Evolutionary conservation across 495 filamentous ascomycete genomes (phyloP).

Genomic region (Lepraria neglecta): DNA sequence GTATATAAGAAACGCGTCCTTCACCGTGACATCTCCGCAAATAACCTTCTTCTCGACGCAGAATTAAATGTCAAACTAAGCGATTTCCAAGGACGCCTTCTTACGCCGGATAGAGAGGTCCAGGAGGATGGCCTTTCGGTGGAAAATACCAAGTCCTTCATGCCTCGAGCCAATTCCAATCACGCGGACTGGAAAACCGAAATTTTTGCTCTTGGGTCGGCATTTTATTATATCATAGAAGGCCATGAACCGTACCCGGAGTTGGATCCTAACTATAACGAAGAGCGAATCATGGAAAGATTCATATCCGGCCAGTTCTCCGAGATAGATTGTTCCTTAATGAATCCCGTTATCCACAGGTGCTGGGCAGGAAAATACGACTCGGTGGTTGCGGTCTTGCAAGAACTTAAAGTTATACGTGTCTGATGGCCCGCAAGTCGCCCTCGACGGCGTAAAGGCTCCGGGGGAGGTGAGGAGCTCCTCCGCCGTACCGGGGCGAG

Average conservation of each 20-base stretch:
- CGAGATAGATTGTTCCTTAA: background rate
- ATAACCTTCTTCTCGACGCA: slow-evolving; percentile 21
- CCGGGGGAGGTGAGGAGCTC: no score
- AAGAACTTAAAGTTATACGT: background rate
- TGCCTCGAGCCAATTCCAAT: slow-evolving; percentile 21
- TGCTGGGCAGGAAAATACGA: slow-evolving; percentile 4
- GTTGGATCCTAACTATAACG: slow-evolving; percentile 11
- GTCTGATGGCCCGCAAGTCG: background rate
- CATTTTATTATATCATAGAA: slow-evolving; percentile 21
- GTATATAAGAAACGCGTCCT: slow-evolving; percentile 17
- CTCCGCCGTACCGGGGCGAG: no score
- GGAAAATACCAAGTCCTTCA: slow-evolving; percentile 22
- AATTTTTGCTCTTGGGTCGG: slow-evolving; percentile 22
- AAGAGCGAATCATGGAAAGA: slow-evolving; percentile 14
- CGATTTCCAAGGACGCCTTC: slow-evolving; percentile 25
- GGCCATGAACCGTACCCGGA: slow-evolving; percentile 17
- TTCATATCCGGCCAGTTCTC: slow-evolving; percentile 4
- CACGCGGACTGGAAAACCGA: slow-evolving; percentile 20
- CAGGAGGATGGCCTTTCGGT: slow-evolving; percentile 13
- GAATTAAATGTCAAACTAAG: slow-evolving; percentile 21
- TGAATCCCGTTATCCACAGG: slow-evolving; percentile 1
- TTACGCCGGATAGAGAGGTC: slow-evolving; percentile 13
- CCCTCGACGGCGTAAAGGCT: no score
- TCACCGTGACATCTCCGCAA: slow-evolving; percentile 22
- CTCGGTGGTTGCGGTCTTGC: background rate